Conservation (phyloP, 129 eudicot species). For the Lactuca saligna region DNA sequence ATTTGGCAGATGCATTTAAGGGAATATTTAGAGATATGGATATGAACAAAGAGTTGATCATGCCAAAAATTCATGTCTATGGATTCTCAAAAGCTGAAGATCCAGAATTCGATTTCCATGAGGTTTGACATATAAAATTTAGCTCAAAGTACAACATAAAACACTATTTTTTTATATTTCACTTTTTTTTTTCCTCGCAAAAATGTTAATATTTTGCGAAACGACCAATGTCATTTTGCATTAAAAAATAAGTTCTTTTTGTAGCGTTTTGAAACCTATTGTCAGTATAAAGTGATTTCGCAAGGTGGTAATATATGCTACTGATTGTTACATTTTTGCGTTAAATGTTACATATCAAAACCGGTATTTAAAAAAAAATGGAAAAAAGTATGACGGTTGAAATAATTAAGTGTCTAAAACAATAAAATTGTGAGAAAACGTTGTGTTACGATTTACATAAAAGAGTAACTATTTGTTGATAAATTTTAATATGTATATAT, state of each 20-base stretch:
- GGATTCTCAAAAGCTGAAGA: constrained; percentile 97
- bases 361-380: too few species aligned
- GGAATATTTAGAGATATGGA: constrained; percentile 55
- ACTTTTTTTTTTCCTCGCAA: too few species aligned
- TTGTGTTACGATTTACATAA: background rate
- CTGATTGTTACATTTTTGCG: too few species aligned
- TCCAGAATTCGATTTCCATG: constrained; percentile 92
- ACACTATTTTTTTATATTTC: too few species aligned
- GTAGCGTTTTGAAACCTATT: too few species aligned
- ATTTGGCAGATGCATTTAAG: constrained; percentile 67
- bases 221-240: too few species aligned
- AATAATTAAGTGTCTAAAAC: background rate
- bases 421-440: background rate
- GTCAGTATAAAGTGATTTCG: too few species aligned
- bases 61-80: constrained; percentile 89
- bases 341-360: too few species aligned
- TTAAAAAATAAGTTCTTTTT: too few species aligned
- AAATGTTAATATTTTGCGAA: too few species aligned
- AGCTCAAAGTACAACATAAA: too few species aligned
- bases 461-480: background rate
- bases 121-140: constrained; percentile 45
- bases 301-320: too few species aligned
- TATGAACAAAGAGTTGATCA: constrained; percentile 34
- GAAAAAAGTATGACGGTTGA: background rate
- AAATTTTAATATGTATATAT: background rate